Evolutionary conservation across 2,329 filamentous ascomycete genomes (phyloP).

Genomic region (Phyllachora maydis): DNA sequence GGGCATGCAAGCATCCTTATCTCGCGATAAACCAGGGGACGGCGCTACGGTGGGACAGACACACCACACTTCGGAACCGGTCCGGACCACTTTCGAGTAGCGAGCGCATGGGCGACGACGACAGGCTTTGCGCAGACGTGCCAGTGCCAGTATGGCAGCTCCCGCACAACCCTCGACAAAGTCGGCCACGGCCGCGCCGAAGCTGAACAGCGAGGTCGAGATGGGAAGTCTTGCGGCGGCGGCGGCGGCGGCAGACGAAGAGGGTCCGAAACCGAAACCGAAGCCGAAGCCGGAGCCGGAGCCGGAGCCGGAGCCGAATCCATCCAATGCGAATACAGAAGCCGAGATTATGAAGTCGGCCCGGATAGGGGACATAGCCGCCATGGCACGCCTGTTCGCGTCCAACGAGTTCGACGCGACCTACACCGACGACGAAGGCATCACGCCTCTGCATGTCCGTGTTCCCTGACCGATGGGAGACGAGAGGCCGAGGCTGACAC

Average conservation of each 20-base stretch:
- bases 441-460: constrained; percentile 81
- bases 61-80: too few species aligned
- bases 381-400: constrained; percentile 81
- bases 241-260: too few species aligned
- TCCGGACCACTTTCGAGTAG: too few species aligned
- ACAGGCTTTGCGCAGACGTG: too few species aligned
- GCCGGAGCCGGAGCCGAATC: constrained; percentile 24
- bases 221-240: constrained; percentile 17
- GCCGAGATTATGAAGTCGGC: constrained; percentile 88
- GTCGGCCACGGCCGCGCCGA: constrained; percentile 26
- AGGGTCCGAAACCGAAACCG: constrained; percentile 8
- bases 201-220: constrained; percentile 34
- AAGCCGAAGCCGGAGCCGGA: constrained; percentile 37
- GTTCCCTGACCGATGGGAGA: background rate
- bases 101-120: constrained; percentile 40
- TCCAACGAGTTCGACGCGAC: constrained; percentile 62
- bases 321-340: background rate
- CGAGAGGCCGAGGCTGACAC: background rate
- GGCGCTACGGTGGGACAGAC: too few species aligned
- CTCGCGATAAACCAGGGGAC: too few species aligned
- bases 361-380: constrained; percentile 63
- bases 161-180: constrained; percentile 36
- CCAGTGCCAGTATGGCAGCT: constrained; percentile 29
- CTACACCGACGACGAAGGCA: constrained; percentile 76
- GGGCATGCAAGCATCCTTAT: too few species aligned